A percentile compares a stretch with the other conserved stretches of the same genome.
Evolutionary conservation across 2,329 filamentous ascomycete genomes (phyloP).

Genomic region (Penicillium sclerotigenum): DNA sequence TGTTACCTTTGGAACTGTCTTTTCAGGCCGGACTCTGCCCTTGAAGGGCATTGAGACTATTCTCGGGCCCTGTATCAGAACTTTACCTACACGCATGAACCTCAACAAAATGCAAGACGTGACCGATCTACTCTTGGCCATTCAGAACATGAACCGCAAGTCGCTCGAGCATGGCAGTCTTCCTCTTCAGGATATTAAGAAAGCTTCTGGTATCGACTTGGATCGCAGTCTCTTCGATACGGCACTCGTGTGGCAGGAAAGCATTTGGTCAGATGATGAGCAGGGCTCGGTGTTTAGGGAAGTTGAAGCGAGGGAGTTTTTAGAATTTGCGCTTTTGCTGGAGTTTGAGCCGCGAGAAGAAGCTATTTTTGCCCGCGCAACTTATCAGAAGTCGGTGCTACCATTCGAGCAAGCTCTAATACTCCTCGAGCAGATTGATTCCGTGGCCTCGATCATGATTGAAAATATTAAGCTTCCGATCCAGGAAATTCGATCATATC

Average conservation of each 20-base stretch:
- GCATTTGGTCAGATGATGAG: constrained; percentile 45
- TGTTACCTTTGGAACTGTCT: constrained; percentile 72
- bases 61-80: constrained; percentile 75
- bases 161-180: constrained; percentile 63
- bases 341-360: constrained; percentile 66
- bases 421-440: constrained; percentile 61
- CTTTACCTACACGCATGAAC: constrained; percentile 68
- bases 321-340: constrained; percentile 73
- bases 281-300: constrained; percentile 50
- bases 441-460: constrained; percentile 48
- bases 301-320: constrained; percentile 61
- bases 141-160: constrained; percentile 64
- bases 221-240: constrained; percentile 66
- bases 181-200: constrained; percentile 68
- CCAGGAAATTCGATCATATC: constrained; percentile 26
- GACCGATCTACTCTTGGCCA: constrained; percentile 59
- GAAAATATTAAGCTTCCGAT: constrained; percentile 35
- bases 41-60: constrained; percentile 67
- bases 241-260: constrained; percentile 82
- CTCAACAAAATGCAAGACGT: constrained; percentile 52
- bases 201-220: constrained; percentile 53
- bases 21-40: constrained; percentile 75
- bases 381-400: constrained; percentile 55
- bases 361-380: constrained; percentile 51
- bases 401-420: constrained; percentile 54